Conservation (phyloP, 2,329 filamentous ascomycete species). For the Fusarium staphyleae region DNA sequence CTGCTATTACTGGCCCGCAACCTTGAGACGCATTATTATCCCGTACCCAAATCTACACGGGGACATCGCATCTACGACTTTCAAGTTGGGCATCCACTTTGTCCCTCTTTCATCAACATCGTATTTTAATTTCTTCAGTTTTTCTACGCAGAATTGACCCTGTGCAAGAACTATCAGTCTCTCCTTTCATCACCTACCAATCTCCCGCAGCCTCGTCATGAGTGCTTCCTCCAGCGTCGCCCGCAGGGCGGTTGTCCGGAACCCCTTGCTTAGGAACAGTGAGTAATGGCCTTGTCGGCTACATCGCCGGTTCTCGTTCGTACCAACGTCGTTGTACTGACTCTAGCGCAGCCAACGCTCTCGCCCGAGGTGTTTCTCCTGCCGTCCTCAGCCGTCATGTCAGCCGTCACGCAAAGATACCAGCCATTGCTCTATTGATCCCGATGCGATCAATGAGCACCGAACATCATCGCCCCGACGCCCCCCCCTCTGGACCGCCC, state of each 20-base stretch:
- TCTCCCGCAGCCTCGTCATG: conserved; percentile 48
- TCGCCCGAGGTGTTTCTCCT: conserved; percentile 57
- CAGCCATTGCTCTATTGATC: conserved; percentile 64
- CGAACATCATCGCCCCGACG: conserved; percentile 62
- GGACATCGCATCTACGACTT: conserved; percentile 37
- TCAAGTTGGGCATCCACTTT: conserved; percentile 37
- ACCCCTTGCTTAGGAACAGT: conserved; percentile 60
- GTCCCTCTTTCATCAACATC: conserved; percentile 34
- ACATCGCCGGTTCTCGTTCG: conserved; percentile 1
- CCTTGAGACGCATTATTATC: conserved; percentile 9
- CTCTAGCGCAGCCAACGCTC: conserved; percentile 50
- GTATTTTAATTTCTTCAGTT: conserved; percentile 13
- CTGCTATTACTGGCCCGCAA: conserved; percentile 16
- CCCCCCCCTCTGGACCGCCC: conserved; percentile 70
- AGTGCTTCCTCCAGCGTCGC: conserved; percentile 64
- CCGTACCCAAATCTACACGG: conserved; percentile 35
- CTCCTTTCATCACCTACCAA: conserved; percentile 14
- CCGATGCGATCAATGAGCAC: conserved; percentile 65
- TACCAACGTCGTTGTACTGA: conserved; percentile 37
- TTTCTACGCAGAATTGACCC: conserved; percentile 2
- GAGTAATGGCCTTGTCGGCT: conserved; percentile 37
- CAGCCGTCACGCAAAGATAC: conserved; percentile 54
- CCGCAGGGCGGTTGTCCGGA: conserved; percentile 61
- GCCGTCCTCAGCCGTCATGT: conserved; percentile 56
- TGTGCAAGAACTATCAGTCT: conserved; percentile 10